Evolutionary conservation across 352 stramenopile species (phyloP), one percentile per base, ranked within the genome.

Genomic region (Phytophthora hybrid): DNA sequence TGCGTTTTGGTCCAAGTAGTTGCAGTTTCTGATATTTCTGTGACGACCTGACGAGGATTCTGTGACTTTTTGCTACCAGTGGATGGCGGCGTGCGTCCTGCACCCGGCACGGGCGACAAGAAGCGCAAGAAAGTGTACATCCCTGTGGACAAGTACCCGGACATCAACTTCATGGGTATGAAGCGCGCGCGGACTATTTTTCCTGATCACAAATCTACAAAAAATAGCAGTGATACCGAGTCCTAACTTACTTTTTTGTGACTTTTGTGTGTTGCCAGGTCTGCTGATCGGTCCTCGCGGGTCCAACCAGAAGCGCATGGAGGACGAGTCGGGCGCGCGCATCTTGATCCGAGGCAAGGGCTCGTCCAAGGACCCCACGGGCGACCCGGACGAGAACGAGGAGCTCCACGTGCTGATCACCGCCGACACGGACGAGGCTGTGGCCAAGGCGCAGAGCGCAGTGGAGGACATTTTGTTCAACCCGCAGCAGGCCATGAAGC

Each of bases 111-210:
- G 53, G 79, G 73, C 26, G 79, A 81, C 6, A 94, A 93, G 80
- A 97, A 95, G 77, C 82, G 79, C 73, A 97, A 97, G 84, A 98
- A 98, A 84, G 85, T 97, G 53, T 97, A 95, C 78, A 97, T 98
- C 51, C 90, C 93, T 6, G 87, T 95, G 64, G 91, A 96, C 66
- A 94, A 97, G 66, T 93, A 98, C 79, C 90, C 91, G 7, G 93
- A 98, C 32, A 97, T 98, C 73, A 98, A 98, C 79, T 98, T 98
- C 61, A 97, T 98, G 83, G 93, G 51, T 56, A n/a, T n/a, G n/a
- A n/a, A n/a, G 23, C 23, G 49, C 49, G 46, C 34, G 34, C 34
- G 34, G 34, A 44, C 11, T 53, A 14, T 53, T 53, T 53, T 53
- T 18, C n/a, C n/a, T n/a, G n/a, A n/a, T n/a, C n/a, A n/a, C n/a